Percentiles rank a stretch among this genome's conserved stretches.
These are phyloP conservation scores for Vicia sativa DNA, from an alignment of 306 rosid genomes.

Conservation along the genomic window DNA sequence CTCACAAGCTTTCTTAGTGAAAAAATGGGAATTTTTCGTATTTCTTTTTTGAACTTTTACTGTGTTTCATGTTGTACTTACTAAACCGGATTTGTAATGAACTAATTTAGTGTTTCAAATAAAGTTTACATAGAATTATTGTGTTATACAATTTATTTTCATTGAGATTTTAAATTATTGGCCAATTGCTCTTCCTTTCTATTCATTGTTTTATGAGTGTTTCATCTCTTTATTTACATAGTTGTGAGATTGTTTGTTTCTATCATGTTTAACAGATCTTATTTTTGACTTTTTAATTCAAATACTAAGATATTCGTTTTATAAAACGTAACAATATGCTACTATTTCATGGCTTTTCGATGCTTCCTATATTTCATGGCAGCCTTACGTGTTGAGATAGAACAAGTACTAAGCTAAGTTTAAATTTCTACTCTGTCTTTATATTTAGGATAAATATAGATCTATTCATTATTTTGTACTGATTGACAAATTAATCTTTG, in stretches of 20 bases:
- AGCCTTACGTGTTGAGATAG: neutral
- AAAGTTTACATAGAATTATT: slow-evolving; percentile 37
- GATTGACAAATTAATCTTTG: too few relatives aligned
- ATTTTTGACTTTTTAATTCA: neutral
- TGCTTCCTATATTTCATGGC: neutral
- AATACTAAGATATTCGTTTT: neutral
- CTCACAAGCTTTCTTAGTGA: slow-evolving; percentile 5
- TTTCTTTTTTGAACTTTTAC: slow-evolving; percentile 8
- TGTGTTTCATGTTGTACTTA: slow-evolving; percentile 18
- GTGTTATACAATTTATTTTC: neutral
- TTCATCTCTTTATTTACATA: slow-evolving; percentile 3
- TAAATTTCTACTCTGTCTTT: too few relatives aligned
- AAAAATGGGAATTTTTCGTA: slow-evolving; percentile 21
- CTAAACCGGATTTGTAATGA: slow-evolving; percentile 25
- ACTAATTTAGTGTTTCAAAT: slow-evolving; percentile 28
- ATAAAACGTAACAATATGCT: neutral
- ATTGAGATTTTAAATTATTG: neutral
- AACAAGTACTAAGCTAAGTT: neutral
- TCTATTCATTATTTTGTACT: too few relatives aligned
- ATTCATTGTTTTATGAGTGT: slow-evolving; percentile 6
- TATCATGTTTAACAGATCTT: neutral
- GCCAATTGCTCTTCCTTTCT: neutral
- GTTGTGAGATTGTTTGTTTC: neutral
- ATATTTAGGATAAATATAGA: too few relatives aligned
- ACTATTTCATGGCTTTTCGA: neutral